Evolutionary conservation across 192 early-diverging fungal genomes (phyloP), one percentile per base, ranked within the genome.

Genomic region (Coemansia sp.): DNA sequence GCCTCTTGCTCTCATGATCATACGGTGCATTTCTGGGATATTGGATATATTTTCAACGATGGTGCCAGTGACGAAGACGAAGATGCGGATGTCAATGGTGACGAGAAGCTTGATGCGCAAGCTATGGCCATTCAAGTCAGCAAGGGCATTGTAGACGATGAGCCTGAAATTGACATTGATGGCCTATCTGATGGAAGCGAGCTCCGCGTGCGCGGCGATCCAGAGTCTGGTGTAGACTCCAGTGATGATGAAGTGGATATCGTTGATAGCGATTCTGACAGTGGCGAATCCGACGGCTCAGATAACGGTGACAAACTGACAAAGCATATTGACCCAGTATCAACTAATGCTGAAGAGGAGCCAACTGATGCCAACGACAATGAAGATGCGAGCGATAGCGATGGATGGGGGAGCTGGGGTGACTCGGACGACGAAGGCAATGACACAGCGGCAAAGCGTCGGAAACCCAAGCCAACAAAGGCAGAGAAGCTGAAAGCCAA

Each of bases 1-100:
- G 93, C 90, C 8, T 94, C 89, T 67, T 91, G 91, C 69, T 92
- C 93, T 34, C 96, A 97, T 71, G 97, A 98, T 75, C 81, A 91
- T 49, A 86, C 87, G 3, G 88, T 99, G 29, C 89, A 91, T 63
- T 94, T 99, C 74, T 99, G 96, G 96, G 88, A 92, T 81, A 88
- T 90, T 73, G 82, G 81, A 7, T 88, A 90, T 54, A 81, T 95
- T 36, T 83, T 76, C 11, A 80, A 86, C 4, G 88, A 87, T 36
- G 86, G 76, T 13, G 80, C 82, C 2, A 85, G 84, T 8, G 81
- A 82, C 1, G 85, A 77, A 40, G 84, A 86, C 63, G 61, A 52
- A 1, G 67, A 66, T 9, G 52, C 52, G 15, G 38, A 73, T 9
- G 60, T 24, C 2, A 65, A 54, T 12, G 63, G 18, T 0, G 68